Percentiles rank a stretch among this genome's conserved stretches.
phyloP scores from a whole-genome alignment of 2,329 filamentous ascomycete species.

The Ascocoryne sarcoides region DNA sequence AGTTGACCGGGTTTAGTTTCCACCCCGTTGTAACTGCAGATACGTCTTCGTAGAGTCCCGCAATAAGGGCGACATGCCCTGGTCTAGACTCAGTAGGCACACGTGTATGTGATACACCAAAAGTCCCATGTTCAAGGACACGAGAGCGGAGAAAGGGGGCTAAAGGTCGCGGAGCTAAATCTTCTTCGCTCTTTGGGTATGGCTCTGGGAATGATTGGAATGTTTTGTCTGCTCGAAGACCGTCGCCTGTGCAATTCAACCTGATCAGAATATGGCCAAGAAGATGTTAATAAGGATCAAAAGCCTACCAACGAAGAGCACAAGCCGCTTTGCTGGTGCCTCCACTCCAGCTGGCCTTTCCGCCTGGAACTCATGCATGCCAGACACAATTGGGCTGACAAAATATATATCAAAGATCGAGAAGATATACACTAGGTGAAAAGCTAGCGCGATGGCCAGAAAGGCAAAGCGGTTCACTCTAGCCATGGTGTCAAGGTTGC shows the following conservation, averaged over 20 bases:
- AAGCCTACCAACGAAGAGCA: constrained; percentile 77
- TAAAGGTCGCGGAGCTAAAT: constrained; percentile 67
- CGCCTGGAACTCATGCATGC: constrained; percentile 76
- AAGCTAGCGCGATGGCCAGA: constrained; percentile 77
- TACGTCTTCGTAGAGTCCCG: constrained; percentile 94
- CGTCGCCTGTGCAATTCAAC: constrained; percentile 55
- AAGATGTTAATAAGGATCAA: constrained; percentile 2
- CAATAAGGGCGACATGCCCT: constrained; percentile 93
- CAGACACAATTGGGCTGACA: constrained; percentile 91
- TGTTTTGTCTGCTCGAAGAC: constrained; percentile 92
- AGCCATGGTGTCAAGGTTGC: constrained; percentile 36
- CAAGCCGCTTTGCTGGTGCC: constrained; percentile 79
- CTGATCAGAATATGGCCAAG: neutral
- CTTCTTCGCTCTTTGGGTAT: constrained; percentile 55
- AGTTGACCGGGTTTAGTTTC: constrained; percentile 97
- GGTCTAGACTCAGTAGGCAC: constrained; percentile 95
- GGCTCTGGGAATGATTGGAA: constrained; percentile 91
- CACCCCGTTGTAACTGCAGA: constrained; percentile 95
- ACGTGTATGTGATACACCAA: constrained; percentile 92
- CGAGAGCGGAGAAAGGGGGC: constrained; percentile 87
- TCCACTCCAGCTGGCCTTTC: constrained; percentile 49
- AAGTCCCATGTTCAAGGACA: constrained; percentile 83
- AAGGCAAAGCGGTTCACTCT: constrained; percentile 65
- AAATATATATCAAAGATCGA: constrained; percentile 99
- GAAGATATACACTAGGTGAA: constrained; percentile 87